Conservation (phyloP, 768 basidiomycete species). For the Cyclocybe cylindracea region DNA sequence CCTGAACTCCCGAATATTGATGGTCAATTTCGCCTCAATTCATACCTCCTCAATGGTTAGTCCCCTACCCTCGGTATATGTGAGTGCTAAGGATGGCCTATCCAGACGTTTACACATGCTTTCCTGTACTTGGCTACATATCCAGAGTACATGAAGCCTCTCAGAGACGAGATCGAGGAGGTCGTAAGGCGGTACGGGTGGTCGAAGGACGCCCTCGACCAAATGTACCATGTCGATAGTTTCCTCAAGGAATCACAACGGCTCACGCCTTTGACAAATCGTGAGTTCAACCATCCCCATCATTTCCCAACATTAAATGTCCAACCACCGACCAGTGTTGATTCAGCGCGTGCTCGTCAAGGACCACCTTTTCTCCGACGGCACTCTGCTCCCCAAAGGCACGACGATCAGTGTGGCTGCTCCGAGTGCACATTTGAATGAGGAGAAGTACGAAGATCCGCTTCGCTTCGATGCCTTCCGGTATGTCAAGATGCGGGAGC, state of each 20-base stretch:
- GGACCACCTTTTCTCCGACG: slow-evolving; percentile 14
- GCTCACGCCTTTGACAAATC: neutral
- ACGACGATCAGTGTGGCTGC: slow-evolving; percentile 2
- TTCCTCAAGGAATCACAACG: slow-evolving; percentile 37
- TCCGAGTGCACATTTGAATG: slow-evolving; percentile 7
- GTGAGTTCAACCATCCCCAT: neutral
- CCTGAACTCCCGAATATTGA: slow-evolving; percentile 17
- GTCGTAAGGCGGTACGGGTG: slow-evolving; percentile 34
- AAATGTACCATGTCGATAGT: slow-evolving; percentile 43
- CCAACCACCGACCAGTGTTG: slow-evolving; percentile 9
- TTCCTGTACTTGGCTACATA: slow-evolving; percentile 35
- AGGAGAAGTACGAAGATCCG: slow-evolving; percentile 13
- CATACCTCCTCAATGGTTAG: slow-evolving; percentile 26
- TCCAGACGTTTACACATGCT: slow-evolving; percentile 35
- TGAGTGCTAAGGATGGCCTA: neutral
- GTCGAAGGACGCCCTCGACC: slow-evolving; percentile 28
- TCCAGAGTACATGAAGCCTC: slow-evolving; percentile 29
- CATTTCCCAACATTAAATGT: too few relatives aligned
- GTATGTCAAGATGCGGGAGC: slow-evolving; percentile 16
- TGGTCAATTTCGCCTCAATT: slow-evolving; percentile 24
- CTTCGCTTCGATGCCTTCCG: slow-evolving; percentile 22
- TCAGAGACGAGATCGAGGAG: slow-evolving; percentile 43
- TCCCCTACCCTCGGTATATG: neutral
- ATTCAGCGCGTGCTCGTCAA: slow-evolving; percentile 25
- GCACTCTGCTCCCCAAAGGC: slow-evolving; percentile 15